These are phyloP conservation scores for Jamesozyma spencerorum DNA, from an alignment of 805 yeast genomes.

Conservation along the genomic window DNA sequence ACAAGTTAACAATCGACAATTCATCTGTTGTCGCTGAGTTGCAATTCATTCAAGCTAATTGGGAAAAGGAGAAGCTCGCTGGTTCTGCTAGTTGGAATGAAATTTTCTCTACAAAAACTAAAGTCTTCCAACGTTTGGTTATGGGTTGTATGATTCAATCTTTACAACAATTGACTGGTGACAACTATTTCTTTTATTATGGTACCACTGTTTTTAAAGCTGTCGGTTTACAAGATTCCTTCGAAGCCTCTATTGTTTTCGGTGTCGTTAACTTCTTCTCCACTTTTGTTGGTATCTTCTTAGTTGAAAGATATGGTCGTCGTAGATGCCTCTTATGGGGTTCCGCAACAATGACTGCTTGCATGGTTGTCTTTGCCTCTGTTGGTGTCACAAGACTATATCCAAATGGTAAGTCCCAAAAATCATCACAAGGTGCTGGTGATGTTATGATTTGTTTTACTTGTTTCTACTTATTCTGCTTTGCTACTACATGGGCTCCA, in stretches of 20 bases:
- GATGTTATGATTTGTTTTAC: slow-evolving; percentile 1
- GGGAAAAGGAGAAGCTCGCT: not conserved
- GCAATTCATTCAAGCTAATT: not conserved
- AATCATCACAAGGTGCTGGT: slow-evolving; percentile 1
- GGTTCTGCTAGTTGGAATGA: slow-evolving; percentile 1
- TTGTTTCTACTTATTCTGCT: slow-evolving; percentile 2
- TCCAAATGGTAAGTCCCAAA: not conserved
- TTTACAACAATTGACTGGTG: slow-evolving; percentile 3
- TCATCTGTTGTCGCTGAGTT: slow-evolving; percentile 24
- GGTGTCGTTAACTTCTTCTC: slow-evolving; percentile 1
- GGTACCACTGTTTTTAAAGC: slow-evolving; percentile 3
- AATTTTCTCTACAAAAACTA: not conserved
- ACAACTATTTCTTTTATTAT: slow-evolving; percentile 2
- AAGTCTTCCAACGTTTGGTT: slow-evolving; percentile 1
- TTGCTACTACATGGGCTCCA: slow-evolving; percentile 2
- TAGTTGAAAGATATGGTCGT: slow-evolving; percentile 1
- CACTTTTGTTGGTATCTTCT: slow-evolving; percentile 1
- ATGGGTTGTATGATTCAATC: slow-evolving; percentile 2
- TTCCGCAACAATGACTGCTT: slow-evolving; percentile 1
- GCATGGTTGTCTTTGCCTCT: slow-evolving; percentile 2
- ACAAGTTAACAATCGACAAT: slow-evolving; percentile 15
- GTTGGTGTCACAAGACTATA: slow-evolving; percentile 1
- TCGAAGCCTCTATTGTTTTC: slow-evolving; percentile 1
- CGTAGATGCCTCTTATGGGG: slow-evolving; percentile 2
- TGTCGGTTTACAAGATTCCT: slow-evolving; percentile 2